Base-by-base conservation (phyloP, 345 rosid genomes). In the Stellera chamaejasme region DNA sequence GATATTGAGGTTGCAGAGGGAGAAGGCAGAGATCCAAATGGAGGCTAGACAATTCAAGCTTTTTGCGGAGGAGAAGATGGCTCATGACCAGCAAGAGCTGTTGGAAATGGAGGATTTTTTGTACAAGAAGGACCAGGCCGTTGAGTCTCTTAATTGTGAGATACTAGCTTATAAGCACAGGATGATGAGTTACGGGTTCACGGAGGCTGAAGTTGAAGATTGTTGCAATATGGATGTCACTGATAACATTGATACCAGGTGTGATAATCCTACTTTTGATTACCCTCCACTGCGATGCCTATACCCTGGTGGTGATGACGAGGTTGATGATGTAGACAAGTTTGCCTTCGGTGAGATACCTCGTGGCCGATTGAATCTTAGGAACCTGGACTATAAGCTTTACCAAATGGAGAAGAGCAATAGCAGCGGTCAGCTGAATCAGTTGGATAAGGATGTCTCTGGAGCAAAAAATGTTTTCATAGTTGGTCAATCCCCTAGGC, bases 1-100 rank as follows among this genome's bases (percentile, higher is more conserved):
- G 97, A 86, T 89, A 28, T 57, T 89, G 71, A 89, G 95, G 79
- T 62, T 89, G 71, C 97, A 89, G 72, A 86, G 91, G 75, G 95
- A 89, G 78, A 89, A 89, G 72, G 91, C 97, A 2, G 97, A 89
- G 80, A 73, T 83, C 48, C 95, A 89, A 66, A 86, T 89, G 95
- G 97, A 89, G 68, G 80, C 95, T 9, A 54, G 91, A 62, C 97
- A 89, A 47, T 89, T 89, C 67, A 83, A 86, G 77, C 77, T 76
- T 13, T 83, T 77, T 59, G 78, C 79, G 0, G 85, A 86, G 68
- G 97, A 86, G 79, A 89, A 75, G 66, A 82, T 80, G 85, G 76
- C 79, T 0, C 97, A 89, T 73, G 97, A 89, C 16, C 89, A 80
- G 60, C 82, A 78, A 62, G 85, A 78, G 72, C 59, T 78, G 45